Base-by-base conservation (phyloP, 2,329 filamentous ascomycete genomes). In the Teratosphaeriaceae sp. region DNA sequence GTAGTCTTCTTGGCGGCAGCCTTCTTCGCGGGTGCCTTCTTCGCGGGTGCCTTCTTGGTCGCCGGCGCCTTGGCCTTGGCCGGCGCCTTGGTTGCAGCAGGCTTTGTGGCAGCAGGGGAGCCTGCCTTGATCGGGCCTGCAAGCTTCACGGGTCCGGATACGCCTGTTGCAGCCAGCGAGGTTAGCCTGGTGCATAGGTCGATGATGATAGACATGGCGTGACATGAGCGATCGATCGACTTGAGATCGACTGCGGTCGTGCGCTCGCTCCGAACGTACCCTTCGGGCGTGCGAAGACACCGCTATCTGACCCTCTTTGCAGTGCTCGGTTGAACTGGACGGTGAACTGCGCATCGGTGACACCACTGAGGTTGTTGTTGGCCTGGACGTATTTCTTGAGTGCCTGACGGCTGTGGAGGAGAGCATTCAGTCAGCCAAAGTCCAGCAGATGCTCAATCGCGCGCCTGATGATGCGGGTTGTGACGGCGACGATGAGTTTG, bases 141-240 rank as follows among this genome's bases (percentile, higher is more conserved):
- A 47, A 95, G 82, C 83, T 95, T 95, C 69, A 92, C 88, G 55
- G 87, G 85, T 48, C 88, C 88, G 51, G 88, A 95, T 47, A 87
- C 76, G 59, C 85, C 84, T 88, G 40, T 45, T 42, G 42, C 47
- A 29, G 44, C 38, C 45, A 44, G 40, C 47, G 38, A 50, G 31
- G 54, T 60, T 49, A 60, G 58, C 49, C n/a, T 23, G 38, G 24
- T 11, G n/a, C 18, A 27, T 19, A 19, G 23, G 33, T 18, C 18
- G 37, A 41, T 20, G 8, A 40, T 29, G 33, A 39, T 42, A 24
- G 42, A n/a, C 42, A 22, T 37, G 44, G 43, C 44, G 37, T 26
- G 24, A 34, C 24, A 21, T 22, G 48, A 36, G 33, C 47, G 41
- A 39, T 46, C 36, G 35, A 27, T 39, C 19, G 12, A 31, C 41